Conservation (phyloP, 495 filamentous ascomycete species). For the Hyaloscypha hepaticicola region DNA sequence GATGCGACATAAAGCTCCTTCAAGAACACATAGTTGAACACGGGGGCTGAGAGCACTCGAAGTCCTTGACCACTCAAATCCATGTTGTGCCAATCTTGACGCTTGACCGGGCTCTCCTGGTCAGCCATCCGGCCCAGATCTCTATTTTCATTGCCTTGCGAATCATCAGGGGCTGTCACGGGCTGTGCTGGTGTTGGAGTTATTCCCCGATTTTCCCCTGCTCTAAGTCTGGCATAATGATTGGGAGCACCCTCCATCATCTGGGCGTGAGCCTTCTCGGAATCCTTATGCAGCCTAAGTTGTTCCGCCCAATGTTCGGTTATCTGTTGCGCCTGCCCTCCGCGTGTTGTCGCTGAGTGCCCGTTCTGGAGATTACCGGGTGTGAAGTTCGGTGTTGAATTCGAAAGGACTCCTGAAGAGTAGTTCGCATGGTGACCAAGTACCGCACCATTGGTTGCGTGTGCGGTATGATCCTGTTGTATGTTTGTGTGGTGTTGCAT, state of each 20-base stretch:
- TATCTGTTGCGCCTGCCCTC: conserved; percentile 49
- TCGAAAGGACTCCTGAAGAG: conserved; percentile 71
- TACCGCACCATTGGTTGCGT: conserved; percentile 51
- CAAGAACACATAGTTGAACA: conserved; percentile 86
- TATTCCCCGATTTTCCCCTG: conserved; percentile 51
- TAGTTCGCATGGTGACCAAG: conserved; percentile 78
- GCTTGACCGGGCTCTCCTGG: conserved; percentile 51
- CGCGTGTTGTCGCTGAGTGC: conserved; percentile 47
- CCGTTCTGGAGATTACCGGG: conserved; percentile 76
- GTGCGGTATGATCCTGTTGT: conserved; percentile 65
- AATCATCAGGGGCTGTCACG: conserved; percentile 53
- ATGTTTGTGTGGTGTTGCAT: conserved; percentile 70
- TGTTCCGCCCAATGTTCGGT: conserved; percentile 90
- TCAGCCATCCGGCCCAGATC: conserved; percentile 55
- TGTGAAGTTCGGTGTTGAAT: conserved; percentile 72
- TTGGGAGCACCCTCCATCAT: conserved; percentile 59
- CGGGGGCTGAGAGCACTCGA: conserved; percentile 67
- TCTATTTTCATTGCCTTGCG: conserved; percentile 50
- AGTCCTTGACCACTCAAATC: conserved; percentile 94
- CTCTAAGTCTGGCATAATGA: conserved; percentile 54
- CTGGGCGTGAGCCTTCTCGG: conserved; percentile 63
- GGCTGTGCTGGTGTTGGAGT: conserved; percentile 28
- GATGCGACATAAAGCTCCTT: conserved; percentile 87
- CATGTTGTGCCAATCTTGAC: conserved; percentile 83
- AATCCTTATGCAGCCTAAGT: conserved; percentile 70